Evolutionary conservation across 495 filamentous ascomycete genomes (phyloP).

Genomic region (Acidomyces sp.): DNA sequence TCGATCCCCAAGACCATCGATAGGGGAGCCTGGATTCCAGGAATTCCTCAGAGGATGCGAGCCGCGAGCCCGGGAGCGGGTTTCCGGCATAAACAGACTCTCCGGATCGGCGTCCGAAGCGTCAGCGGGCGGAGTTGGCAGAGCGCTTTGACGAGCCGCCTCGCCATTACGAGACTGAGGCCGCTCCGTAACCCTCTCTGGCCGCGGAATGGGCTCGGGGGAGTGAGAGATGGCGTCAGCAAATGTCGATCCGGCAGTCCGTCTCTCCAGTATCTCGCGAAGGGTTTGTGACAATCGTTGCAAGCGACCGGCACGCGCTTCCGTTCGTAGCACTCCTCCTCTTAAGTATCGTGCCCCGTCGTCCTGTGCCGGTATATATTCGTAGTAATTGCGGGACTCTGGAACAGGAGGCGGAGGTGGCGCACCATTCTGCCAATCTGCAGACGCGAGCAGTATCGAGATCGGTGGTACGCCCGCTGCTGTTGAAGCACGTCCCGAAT

Average conservation of each 20-base stretch:
- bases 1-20: slow-evolving; percentile 70
- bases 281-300: background rate
- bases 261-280: background rate
- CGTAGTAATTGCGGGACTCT: slow-evolving; percentile 8
- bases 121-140: slow-evolving; percentile 15
- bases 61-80: background rate
- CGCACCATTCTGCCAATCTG: slow-evolving; percentile 2
- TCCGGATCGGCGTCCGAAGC: slow-evolving; percentile 9
- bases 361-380: background rate
- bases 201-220: background rate
- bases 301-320: background rate
- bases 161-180: background rate
- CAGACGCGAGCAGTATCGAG: slow-evolving; percentile 16
- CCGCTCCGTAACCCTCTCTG: background rate
- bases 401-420: slow-evolving; percentile 8
- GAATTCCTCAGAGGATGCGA: slow-evolving; percentile 16
- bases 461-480: slow-evolving; percentile 11
- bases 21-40: slow-evolving; percentile 23
- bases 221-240: background rate
- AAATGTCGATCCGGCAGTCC: background rate
- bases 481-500: slow-evolving; percentile 5
- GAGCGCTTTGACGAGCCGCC: background rate
- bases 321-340: background rate
- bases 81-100: slow-evolving; percentile 9
- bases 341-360: background rate